Conservation (phyloP, 2,329 filamentous ascomycete genomes). For the Botrytis sinoallii region DNA sequence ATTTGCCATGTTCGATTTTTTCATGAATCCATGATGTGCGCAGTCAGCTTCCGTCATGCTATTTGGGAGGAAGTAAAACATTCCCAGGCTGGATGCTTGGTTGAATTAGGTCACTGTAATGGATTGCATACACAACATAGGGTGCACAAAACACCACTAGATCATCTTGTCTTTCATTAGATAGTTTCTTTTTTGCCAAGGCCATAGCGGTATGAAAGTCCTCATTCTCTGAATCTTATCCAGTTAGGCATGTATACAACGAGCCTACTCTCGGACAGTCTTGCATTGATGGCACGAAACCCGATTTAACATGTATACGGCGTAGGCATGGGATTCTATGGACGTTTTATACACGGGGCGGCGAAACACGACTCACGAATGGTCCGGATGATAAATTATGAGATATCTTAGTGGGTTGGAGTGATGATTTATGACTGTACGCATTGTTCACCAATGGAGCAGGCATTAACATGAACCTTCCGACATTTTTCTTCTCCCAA, state of each 20-base stretch:
- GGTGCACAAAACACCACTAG: constrained; percentile 3
- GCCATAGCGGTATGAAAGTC: constrained; percentile 8
- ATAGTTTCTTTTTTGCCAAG: constrained; percentile 9
- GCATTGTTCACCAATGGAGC: constrained; percentile 11
- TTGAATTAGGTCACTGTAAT: constrained; percentile 13
- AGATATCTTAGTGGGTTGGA: constrained; percentile 8
- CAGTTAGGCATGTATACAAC: constrained; percentile 1
- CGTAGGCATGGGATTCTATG: constrained; percentile 1
- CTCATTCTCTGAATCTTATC: constrained; percentile 7
- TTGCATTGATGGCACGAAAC: constrained; percentile 30
- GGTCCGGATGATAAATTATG: constrained; percentile 9
- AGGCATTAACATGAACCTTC: constrained; percentile 10
- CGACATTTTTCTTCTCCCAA: not conserved
- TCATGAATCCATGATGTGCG: not conserved
- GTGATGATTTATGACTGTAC: constrained; percentile 9
- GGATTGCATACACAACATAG: constrained; percentile 20
- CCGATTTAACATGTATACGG: constrained; percentile 3
- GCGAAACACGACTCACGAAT: constrained; percentile 12
- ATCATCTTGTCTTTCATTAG: constrained; percentile 16
- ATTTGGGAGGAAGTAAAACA: not conserved
- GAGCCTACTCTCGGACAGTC: constrained; percentile 14
- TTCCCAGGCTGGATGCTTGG: constrained; percentile 9
- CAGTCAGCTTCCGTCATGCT: not conserved
- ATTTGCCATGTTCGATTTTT: not conserved
- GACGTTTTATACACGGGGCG: not conserved